phyloP scores from a whole-genome alignment of 2,329 filamentous ascomycete species.

The Paecilomyces sp. region DNA sequence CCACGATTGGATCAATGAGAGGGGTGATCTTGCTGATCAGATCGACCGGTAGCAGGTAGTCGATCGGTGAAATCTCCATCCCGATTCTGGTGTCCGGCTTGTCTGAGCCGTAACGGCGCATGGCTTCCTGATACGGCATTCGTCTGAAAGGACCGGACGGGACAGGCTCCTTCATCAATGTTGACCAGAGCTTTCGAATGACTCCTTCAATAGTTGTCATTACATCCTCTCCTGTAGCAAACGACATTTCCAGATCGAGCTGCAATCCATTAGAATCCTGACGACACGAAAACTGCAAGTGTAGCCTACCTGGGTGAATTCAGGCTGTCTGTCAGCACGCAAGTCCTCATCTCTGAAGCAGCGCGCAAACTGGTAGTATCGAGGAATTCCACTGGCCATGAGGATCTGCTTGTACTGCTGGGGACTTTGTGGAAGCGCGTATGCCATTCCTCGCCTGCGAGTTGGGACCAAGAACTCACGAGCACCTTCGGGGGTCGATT shows the following conservation, averaged over 20 bases:
- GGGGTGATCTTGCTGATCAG: slow-evolving; percentile 70
- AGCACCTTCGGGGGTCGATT: slow-evolving; percentile 93
- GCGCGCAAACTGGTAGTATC: slow-evolving; percentile 86
- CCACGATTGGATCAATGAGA: slow-evolving; percentile 61
- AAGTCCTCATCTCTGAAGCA: slow-evolving; percentile 96
- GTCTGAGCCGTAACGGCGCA: slow-evolving; percentile 75
- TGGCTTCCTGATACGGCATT: slow-evolving; percentile 68
- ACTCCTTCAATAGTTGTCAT: slow-evolving; percentile 52
- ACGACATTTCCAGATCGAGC: slow-evolving; percentile 92
- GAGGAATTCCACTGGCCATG: slow-evolving; percentile 78
- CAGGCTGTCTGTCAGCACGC: slow-evolving; percentile 85
- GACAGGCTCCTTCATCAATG: slow-evolving; percentile 39
- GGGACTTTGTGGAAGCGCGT: slow-evolving; percentile 90
- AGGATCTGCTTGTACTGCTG: slow-evolving; percentile 98
- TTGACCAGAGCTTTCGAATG: slow-evolving; percentile 49
- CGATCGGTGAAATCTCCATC: slow-evolving; percentile 59
- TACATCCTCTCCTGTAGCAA: slow-evolving; percentile 64
- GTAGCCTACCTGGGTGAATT: slow-evolving; percentile 76
- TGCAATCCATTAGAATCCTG: slow-evolving; percentile 25
- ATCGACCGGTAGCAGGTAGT: slow-evolving; percentile 54
- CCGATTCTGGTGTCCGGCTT: slow-evolving; percentile 83
- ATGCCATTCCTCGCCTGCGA: slow-evolving; percentile 65
- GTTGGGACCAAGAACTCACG: slow-evolving; percentile 92
- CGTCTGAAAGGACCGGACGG: slow-evolving; percentile 45
- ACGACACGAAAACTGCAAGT: neutral